Conservation (phyloP, 177 flowering plant genomes). For the Vitis hybrid region DNA sequence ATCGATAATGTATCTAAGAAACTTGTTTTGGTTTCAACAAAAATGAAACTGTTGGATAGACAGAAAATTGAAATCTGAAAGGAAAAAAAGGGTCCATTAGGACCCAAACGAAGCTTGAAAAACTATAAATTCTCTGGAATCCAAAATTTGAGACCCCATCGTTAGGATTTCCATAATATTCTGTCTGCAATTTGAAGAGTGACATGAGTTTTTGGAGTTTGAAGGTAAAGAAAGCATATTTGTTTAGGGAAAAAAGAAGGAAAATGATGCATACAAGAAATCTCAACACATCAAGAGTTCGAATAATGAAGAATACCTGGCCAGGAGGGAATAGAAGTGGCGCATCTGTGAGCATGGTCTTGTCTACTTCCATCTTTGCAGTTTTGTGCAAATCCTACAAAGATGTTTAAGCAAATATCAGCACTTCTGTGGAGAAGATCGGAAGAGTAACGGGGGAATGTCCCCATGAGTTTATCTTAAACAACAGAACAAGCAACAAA, state of each 20-base stretch:
- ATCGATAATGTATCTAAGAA: too few species aligned
- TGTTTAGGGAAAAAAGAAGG: too few species aligned
- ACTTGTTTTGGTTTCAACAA: background rate
- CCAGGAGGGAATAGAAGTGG: conserved; percentile 94
- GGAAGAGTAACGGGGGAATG: too few species aligned
- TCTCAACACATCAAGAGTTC: too few species aligned
- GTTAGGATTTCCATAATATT: background rate
- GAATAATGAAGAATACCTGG: conserved; percentile 52
- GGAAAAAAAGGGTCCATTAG: too few species aligned
- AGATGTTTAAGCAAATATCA: conserved; percentile 10
- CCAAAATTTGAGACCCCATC: too few species aligned
- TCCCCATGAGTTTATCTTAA: too few species aligned
- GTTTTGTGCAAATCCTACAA: conserved; percentile 55
- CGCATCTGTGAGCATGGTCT: conserved; percentile 86
- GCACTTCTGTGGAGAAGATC: too few species aligned
- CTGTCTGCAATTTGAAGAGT: background rate
- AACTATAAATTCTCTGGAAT: too few species aligned
- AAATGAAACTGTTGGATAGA: background rate
- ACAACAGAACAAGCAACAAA: too few species aligned
- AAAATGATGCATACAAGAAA: too few species aligned
- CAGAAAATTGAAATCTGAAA: background rate
- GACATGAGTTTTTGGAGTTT: background rate
- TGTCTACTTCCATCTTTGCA: conserved; percentile 68
- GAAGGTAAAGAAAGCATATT: background rate
- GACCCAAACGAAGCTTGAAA: conserved; percentile 1